phyloP scores from a whole-genome alignment of 768 basidiomycete species.

The Austroboletus eburneus region DNA sequence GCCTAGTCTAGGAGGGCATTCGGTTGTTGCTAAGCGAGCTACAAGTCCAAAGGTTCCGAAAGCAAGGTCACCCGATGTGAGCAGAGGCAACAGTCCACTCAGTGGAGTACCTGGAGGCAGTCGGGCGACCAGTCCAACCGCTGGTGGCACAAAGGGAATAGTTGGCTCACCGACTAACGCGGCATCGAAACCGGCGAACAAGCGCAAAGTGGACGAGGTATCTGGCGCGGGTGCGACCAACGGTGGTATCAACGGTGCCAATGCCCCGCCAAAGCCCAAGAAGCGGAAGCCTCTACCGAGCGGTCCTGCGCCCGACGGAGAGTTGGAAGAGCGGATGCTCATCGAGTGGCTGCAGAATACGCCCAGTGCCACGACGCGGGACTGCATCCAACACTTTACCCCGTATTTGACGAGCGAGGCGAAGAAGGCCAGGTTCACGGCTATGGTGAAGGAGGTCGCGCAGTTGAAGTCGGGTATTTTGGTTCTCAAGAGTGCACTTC shows the following conservation, averaged over 20 bases:
- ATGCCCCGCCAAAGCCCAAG: constrained; percentile 46
- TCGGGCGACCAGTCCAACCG: constrained; percentile 42
- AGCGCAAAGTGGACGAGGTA: constrained; percentile 56
- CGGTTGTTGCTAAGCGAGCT: constrained; percentile 76
- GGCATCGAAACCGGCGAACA: constrained; percentile 40
- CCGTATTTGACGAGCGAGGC: constrained; percentile 65
- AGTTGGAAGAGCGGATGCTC: constrained; percentile 61
- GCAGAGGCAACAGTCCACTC: constrained; percentile 59
- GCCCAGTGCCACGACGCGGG: constrained; percentile 67
- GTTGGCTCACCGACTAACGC: constrained; percentile 31
- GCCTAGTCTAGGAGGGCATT: constrained; percentile 67
- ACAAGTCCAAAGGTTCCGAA: constrained; percentile 76
- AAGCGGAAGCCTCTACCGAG: constrained; percentile 45
- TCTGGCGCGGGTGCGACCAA: constrained; percentile 10
- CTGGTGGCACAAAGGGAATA: constrained; percentile 17
- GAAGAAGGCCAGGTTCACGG: constrained; percentile 74
- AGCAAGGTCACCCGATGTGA: constrained; percentile 41
- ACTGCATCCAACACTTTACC: constrained; percentile 78
- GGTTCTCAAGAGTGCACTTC: constrained; percentile 45
- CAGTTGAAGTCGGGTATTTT: constrained; percentile 64
- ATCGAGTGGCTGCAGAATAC: constrained; percentile 73
- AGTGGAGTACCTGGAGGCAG: constrained; percentile 36
- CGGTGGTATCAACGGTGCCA: constrained; percentile 17
- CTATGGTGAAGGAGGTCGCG: constrained; percentile 76
- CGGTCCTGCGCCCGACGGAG: constrained; percentile 44